These are phyloP conservation scores for Moesziomyces aphidis DNA, from an alignment of 1,284 basidiomycete species.

Conservation along the genomic window DNA sequence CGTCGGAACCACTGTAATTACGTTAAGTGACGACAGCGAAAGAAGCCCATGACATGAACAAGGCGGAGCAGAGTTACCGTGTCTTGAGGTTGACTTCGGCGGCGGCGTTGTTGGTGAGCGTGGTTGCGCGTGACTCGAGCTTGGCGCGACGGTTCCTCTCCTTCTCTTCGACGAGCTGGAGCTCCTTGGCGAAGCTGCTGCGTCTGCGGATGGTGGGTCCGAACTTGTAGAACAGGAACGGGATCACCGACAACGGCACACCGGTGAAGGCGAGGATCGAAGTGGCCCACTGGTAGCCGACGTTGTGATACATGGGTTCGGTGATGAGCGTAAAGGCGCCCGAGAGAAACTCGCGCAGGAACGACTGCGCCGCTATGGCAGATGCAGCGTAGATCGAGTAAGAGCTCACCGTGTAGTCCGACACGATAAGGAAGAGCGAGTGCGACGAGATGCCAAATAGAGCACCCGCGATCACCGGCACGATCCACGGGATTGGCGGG, in stretches of 20 bases:
- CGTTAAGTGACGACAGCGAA: neutral
- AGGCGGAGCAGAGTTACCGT: neutral
- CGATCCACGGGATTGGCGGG: constrained; percentile 56
- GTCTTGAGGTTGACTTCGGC: neutral
- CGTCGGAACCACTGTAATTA: too few relatives aligned
- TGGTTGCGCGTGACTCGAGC: constrained; percentile 23
- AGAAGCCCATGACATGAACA: neutral
- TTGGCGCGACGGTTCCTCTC: constrained; percentile 26
- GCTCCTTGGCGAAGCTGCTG: constrained; percentile 52
- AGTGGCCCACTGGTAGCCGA: constrained; percentile 51
- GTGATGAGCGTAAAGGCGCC: constrained; percentile 51
- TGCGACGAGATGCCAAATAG: constrained; percentile 55
- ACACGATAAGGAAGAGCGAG: constrained; percentile 58
- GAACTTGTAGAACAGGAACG: constrained; percentile 50
- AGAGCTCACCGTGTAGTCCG: constrained; percentile 53
- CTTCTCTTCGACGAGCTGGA: constrained; percentile 39
- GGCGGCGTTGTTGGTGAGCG: constrained; percentile 4
- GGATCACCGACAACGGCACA: constrained; percentile 49
- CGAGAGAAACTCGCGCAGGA: constrained; percentile 50
- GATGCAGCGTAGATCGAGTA: constrained; percentile 57
- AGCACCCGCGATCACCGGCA: constrained; percentile 44
- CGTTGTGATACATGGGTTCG: constrained; percentile 50
- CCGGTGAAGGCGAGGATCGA: constrained; percentile 55
- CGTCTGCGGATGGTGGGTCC: constrained; percentile 50
- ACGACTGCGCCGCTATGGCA: constrained; percentile 56